Evolutionary conservation across 2,329 filamentous ascomycete genomes (phyloP), one percentile per base, ranked within the genome.

Genomic region (Aspergillus tanneri): DNA sequence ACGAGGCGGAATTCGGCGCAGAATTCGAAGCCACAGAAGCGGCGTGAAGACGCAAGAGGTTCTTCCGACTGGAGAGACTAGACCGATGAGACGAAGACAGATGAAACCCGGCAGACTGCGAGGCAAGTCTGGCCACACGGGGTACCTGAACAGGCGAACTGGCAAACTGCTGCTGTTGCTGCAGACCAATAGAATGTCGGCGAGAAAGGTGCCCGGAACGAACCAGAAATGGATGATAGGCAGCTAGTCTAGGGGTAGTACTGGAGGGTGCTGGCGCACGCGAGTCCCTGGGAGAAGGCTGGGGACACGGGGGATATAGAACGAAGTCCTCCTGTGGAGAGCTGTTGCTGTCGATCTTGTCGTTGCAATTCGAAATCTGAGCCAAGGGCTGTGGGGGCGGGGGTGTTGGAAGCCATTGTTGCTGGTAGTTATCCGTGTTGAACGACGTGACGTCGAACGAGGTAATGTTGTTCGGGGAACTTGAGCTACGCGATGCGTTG

Each of bases 371-470:
- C 47, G 47, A 50, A 56, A 59, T 66, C 60, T 64, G 61, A 69
- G 70, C 70, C 71, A 59, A 63, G 56, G 71, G 71, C 71, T 70
- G 69, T 56, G 60, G 57, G 46, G 62, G 64, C 59, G 69, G 71
- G 65, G 69, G 69, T 65, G 70, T 63, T 64, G 71, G 64, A 68
- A 69, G 72, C 72, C 73, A 76, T 76, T 63, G 19, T 73, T 72
- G 66, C 70, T 72, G 71, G 57, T 64, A 63, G 60, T 67, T 64
- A 74, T 76, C 72, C 73, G 73, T 75, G 67, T 61, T 73, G 73
- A 73, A 74, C 69, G 73, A 73, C 69, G 65, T 66, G 42, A 67
- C 47, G 71, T 73, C 69, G 70, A 69, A 66, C 65, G 69, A 57
- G 50, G 60, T 47, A 65, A 68, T 66, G 50, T 57, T 67, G 62